Evolutionary conservation across 2,329 filamentous ascomycete species (phyloP).

Genomic region (Epichloe elymi): DNA sequence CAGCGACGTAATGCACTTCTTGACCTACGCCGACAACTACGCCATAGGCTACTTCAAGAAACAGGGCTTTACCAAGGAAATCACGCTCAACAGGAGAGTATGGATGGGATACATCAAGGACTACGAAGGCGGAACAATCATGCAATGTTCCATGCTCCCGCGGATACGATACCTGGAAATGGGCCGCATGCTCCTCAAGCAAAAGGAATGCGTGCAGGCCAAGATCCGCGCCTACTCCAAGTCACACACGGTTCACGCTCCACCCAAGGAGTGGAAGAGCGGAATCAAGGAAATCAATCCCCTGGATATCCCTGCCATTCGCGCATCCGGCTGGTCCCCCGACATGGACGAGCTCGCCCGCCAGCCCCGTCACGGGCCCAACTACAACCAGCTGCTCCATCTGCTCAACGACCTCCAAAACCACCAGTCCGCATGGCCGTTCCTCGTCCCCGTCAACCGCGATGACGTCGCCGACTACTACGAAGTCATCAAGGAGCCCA

Average conservation of each 20-base stretch:
- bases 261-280: slow-evolving; percentile 76
- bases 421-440: slow-evolving; percentile 86
- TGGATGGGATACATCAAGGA: slow-evolving; percentile 99
- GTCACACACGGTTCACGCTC: slow-evolving; percentile 73
- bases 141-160: slow-evolving; percentile 97
- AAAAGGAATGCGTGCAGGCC: slow-evolving; percentile 87
- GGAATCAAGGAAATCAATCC: slow-evolving; percentile 68
- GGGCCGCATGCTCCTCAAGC: slow-evolving; percentile 88
- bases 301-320: slow-evolving; percentile 75
- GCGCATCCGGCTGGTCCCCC: slow-evolving; percentile 79
- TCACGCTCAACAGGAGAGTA: slow-evolving; percentile 73
- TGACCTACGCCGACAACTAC: slow-evolving; percentile 98
- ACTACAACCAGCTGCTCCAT: slow-evolving; percentile 87
- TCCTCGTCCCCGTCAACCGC: slow-evolving; percentile 81
- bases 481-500: slow-evolving; percentile 93
- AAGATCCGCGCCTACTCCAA: slow-evolving; percentile 90
- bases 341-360: slow-evolving; percentile 97
- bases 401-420: slow-evolving; percentile 93
- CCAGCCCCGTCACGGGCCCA: slow-evolving; percentile 87
- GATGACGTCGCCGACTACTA: slow-evolving; percentile 99
- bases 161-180: slow-evolving; percentile 88
- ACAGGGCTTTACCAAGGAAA: slow-evolving; percentile 97
- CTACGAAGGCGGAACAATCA: slow-evolving; percentile 96
- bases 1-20: slow-evolving; percentile 93
- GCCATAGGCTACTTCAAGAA: slow-evolving; percentile 99